These are phyloP conservation scores for Candida ipomoeae DNA, from an alignment of 805 yeast species.

Conservation along the genomic window DNA sequence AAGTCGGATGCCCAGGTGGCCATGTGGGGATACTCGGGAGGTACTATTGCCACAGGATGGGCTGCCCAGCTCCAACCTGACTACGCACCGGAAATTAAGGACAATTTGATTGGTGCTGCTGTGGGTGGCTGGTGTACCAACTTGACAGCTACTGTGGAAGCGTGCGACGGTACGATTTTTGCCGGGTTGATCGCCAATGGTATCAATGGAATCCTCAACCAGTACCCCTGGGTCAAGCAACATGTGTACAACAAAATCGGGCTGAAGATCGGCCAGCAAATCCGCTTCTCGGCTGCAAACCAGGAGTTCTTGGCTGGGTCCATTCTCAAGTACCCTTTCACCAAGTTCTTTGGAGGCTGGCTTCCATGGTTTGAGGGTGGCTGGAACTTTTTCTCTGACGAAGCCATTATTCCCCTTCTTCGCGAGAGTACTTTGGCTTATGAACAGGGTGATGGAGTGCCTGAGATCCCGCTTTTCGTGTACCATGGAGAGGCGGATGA, in stretches of 20 bases:
- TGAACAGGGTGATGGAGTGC: constrained; percentile 10
- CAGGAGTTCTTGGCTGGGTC: not conserved
- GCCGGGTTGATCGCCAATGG: constrained; percentile 30
- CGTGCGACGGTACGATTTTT: constrained; percentile 23
- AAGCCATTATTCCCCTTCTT: not conserved
- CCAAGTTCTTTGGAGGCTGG: not conserved
- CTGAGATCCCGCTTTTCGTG: constrained; percentile 24
- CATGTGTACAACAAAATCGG: not conserved
- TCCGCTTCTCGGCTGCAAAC: not conserved
- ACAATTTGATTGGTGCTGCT: constrained; percentile 27
- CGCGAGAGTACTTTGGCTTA: constrained; percentile 8
- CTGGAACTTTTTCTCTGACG: not conserved
- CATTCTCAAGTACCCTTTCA: not conserved
- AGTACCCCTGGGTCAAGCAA: constrained; percentile 24
- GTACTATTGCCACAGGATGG: constrained; percentile 35
- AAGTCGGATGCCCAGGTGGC: constrained; percentile 18
- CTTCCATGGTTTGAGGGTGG: not conserved
- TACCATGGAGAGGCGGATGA: constrained; percentile 23
- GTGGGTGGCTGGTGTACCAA: constrained; percentile 36
- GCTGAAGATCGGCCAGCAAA: not conserved
- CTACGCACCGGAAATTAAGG: constrained; percentile 31
- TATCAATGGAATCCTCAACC: constrained; percentile 27
- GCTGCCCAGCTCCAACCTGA: constrained; percentile 33
- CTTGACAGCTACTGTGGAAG: constrained; percentile 24
- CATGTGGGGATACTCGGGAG: constrained; percentile 39